A percentile compares a stretch with the other conserved stretches of the same genome.
phyloP scores from a whole-genome alignment of 352 stramenopile species.

The Plasmopara muralis region DNA sequence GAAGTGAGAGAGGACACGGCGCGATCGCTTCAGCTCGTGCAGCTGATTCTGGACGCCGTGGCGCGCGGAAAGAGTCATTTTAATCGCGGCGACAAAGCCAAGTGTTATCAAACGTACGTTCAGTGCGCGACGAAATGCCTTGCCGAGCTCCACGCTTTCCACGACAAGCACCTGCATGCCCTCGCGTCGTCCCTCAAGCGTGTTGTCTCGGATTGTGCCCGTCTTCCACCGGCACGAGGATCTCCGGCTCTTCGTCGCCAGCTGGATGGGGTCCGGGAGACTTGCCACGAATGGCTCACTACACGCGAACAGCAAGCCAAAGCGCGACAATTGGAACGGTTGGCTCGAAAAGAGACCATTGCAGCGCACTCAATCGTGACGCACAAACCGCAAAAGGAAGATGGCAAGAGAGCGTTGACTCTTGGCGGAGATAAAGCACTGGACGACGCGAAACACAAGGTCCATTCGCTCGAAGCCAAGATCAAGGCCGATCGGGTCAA shows the following conservation, averaged over 20 bases:
- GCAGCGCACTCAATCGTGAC: too few species aligned
- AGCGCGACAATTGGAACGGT: slow-evolving; percentile 14
- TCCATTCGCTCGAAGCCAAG: slow-evolving; percentile 61
- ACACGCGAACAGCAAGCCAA: slow-evolving; percentile 27
- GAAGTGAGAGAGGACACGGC: slow-evolving; percentile 41
- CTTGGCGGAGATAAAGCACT: slow-evolving; percentile 21
- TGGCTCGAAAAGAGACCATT: slow-evolving; percentile 13
- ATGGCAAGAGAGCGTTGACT: slow-evolving; percentile 4
- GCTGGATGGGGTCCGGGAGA: slow-evolving; percentile 43
- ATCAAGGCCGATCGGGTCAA: slow-evolving; percentile 61
- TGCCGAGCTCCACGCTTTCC: slow-evolving; percentile 28
- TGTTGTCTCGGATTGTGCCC: slow-evolving; percentile 35
- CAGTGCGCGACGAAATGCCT: slow-evolving; percentile 41
- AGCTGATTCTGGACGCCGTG: slow-evolving; percentile 41
- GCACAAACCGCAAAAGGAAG: slow-evolving; percentile 6
- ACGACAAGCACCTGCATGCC: slow-evolving; percentile 31
- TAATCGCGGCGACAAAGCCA: slow-evolving; percentile 68
- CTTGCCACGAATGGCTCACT: slow-evolving; percentile 30
- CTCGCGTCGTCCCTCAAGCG: slow-evolving; percentile 27
- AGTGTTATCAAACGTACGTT: slow-evolving; percentile 64
- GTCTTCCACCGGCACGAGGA: slow-evolving; percentile 46
- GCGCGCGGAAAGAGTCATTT: slow-evolving; percentile 61
- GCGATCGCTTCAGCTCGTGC: slow-evolving; percentile 30
- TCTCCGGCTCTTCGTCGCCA: slow-evolving; percentile 57
- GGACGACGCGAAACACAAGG: slow-evolving; percentile 67